Conservation (phyloP, 768 basidiomycete species). For the Rhizopogon rudus region DNA sequence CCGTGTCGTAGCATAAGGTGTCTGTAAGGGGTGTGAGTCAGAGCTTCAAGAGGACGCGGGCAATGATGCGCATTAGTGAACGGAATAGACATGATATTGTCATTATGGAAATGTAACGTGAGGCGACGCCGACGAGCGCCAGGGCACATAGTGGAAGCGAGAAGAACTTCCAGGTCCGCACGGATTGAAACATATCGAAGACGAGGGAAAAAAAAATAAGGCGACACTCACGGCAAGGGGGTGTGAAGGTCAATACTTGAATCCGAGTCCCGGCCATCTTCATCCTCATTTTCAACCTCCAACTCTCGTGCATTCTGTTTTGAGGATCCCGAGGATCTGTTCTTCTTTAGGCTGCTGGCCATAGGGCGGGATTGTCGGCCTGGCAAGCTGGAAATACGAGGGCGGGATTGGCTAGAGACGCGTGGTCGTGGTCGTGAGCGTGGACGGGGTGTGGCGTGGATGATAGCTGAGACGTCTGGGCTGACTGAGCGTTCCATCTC, state of each 20-base stretch:
- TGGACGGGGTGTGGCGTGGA: conserved; percentile 34
- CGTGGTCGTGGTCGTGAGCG: conserved; percentile 15
- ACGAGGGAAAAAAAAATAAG: conserved; percentile 1
- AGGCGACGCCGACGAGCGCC: no score
- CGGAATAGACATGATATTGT: no score
- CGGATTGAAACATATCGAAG: no score
- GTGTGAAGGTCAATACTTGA: conserved; percentile 68
- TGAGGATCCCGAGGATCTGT: not conserved
- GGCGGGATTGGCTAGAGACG: conserved; percentile 7
- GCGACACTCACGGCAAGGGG: conserved; percentile 54
- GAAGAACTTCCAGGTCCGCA: not conserved
- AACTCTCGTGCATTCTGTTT: not conserved
- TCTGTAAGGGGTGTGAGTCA: conserved; percentile 25
- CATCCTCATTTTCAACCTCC: conserved; percentile 14
- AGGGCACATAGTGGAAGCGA: not conserved
- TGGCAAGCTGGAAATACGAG: conserved; percentile 18
- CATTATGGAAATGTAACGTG: no score
- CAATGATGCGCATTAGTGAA: no score
- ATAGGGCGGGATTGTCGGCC: not conserved
- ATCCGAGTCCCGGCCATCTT: conserved; percentile 44
- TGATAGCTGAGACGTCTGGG: conserved; percentile 37
- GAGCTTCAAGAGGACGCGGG: not conserved
- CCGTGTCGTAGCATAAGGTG: conserved; percentile 65
- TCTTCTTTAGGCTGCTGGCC: not conserved
- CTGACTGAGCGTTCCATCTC: conserved; percentile 20